Evolutionary conservation across 306 rosid species (phyloP), one percentile per base, ranked within the genome.

Genomic region (Castanea crenata): DNA sequence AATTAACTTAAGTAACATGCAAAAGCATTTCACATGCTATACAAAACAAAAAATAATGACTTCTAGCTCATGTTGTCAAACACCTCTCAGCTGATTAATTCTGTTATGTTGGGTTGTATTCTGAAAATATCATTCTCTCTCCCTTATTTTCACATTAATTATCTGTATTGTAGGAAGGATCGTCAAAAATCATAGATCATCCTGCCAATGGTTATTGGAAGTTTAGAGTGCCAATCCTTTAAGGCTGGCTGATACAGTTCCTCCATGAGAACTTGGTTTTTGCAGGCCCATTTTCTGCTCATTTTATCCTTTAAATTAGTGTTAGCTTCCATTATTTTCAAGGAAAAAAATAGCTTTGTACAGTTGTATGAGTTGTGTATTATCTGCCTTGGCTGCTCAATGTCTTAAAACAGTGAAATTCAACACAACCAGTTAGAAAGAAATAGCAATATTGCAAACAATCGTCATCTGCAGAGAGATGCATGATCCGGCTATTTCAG

Each of bases 91-190:
- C 13, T 16, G 21, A 67, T 32, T 16, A 13, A 16, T 32, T 34
- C 11, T 67, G 10, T 19, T 7, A 32, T 34, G 51, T 67, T 64
- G 49, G 71, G 51, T 67, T 16, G 25, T 19, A n/a, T 32, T 18
- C 9, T 32, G 51, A 9, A 34, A 16, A 16, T 12, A 21, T 71
- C 16, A 34, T 9, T 25, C 35, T 54, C 54, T 62, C 55, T 27
- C 4, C 58, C 29, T 19, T 12, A 21, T 75, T n/a, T 34, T 31
- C 3, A 20, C 68, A 62, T 56, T 65, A 64, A 25, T 54, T 29
- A 69, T 71, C 27, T 75, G 73, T 74, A 65, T 75, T 78, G 74
- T 74, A 82, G 84, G 77, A 75, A n/a, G 56, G 75, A 78, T 73
- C 52, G 52, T 63, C 46, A 78, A 56, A 58, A 78, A 78, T 51